Evolutionary conservation across 1,284 basidiomycete species (phyloP).

Genomic region (Fistulina hepatica): DNA sequence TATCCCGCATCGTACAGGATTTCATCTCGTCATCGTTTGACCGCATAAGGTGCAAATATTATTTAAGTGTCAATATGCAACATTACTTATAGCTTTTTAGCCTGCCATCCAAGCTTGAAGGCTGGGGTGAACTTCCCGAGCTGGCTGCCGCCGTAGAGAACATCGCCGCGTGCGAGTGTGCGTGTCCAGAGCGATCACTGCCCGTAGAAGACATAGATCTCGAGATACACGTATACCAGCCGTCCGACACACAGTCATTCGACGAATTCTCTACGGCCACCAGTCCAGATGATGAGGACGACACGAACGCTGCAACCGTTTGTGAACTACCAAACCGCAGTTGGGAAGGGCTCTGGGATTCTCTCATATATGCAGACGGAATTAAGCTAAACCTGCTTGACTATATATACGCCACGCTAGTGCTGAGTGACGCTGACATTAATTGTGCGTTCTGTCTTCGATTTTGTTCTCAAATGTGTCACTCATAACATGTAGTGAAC

Average conservation of each 20-base stretch:
- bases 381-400: conserved; percentile 84
- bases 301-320: conserved; percentile 78
- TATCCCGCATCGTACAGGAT: conserved; percentile 50
- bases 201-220: conserved; percentile 49
- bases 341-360: conserved; percentile 88
- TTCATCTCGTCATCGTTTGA: conserved; percentile 52
- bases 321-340: conserved; percentile 73
- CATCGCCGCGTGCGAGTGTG: conserved; percentile 65
- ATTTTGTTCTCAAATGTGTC: conserved; percentile 7
- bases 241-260: conserved; percentile 54
- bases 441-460: conserved; percentile 50
- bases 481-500: conserved; percentile 47
- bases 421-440: conserved; percentile 82
- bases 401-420: conserved; percentile 89
- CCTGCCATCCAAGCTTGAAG: conserved; percentile 54
- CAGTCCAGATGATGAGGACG: conserved; percentile 50
- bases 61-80: neutral
- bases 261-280: conserved; percentile 69
- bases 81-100: conserved; percentile 25
- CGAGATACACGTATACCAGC: conserved; percentile 83
- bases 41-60: conserved; percentile 18
- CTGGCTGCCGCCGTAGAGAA: conserved; percentile 68
- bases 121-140: conserved; percentile 66
- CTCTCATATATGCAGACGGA: conserved; percentile 81
- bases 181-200: conserved; percentile 44